A percentile compares a stretch with the other conserved stretches of the same genome.
These are phyloP conservation scores for Colletotrichum sidae DNA, from an alignment of 2,329 filamentous ascomycete genomes.

Conservation along the genomic window DNA sequence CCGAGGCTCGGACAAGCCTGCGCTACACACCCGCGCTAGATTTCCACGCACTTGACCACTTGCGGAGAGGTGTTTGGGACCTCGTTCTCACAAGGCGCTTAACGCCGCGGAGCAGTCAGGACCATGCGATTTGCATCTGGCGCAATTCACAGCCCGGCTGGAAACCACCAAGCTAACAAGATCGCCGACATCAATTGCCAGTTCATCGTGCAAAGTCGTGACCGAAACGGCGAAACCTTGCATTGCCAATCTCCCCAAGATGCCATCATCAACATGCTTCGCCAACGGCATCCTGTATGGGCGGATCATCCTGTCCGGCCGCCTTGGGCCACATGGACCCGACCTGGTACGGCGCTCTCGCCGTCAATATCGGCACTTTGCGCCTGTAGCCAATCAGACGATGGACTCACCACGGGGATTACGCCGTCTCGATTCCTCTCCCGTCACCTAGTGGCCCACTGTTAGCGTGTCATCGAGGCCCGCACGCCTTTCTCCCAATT, in stretches of 20 bases:
- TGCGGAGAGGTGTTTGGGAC: not conserved
- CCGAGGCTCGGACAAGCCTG: constrained; percentile 1
- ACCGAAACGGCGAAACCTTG: no score
- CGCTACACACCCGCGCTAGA: constrained; percentile 4
- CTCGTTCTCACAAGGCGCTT: not conserved
- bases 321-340: constrained; percentile 1
- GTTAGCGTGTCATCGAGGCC: constrained; percentile 22
- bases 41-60: not conserved
- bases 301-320: constrained; percentile 14
- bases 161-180: no score
- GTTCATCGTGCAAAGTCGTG: no score
- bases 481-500: not conserved
- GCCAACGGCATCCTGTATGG: constrained; percentile 2
- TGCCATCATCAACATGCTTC: no score
- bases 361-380: constrained; percentile 26
- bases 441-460: constrained; percentile 5
- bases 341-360: not conserved
- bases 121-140: no score
- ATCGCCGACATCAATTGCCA: no score
- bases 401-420: constrained; percentile 14
- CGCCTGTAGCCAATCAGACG: constrained; percentile 21
- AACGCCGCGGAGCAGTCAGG: not conserved
- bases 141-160: no score
- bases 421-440: constrained; percentile 18
- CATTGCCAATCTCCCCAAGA: no score